Base-by-base conservation (phyloP, 495 filamentous ascomycete species). In the Neurospora sublineolata region DNA sequence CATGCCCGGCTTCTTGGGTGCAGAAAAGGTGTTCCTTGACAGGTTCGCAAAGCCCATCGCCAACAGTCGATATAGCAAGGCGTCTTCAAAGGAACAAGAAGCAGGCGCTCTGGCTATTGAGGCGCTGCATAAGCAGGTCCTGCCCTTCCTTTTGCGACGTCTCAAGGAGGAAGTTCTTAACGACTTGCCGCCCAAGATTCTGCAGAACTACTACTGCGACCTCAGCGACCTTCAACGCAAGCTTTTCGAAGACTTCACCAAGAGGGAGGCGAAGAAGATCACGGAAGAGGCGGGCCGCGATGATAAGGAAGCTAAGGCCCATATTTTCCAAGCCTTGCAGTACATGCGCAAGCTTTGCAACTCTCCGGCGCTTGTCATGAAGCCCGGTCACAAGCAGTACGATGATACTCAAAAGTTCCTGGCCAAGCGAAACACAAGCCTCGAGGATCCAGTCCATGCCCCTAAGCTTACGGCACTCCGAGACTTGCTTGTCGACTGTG, bases 301-400 rank as follows among this genome's bases (percentile, higher is more conserved):
- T 23, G 94, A 97, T 75, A 95, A 95, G 73, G 89, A 94, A 64
- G 91, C 94, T 78, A 99, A 98, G 79, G 92, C 96, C 80, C 95
- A 99, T 77, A 99, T 99, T 78, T 99, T 99, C 90, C 94, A 97
- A 82, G 96, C 96, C 5, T 82, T 99, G 71, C 96, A 99, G 76
- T 99, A 99, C 82, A 99, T 99, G 95, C 93, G 96, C 71, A 97
- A 97, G 79, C 87, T 99, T 9, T 99, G 95, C 83, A 99, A 99
- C 79, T 97, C 96, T 10, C 95, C 95, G 4, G 92, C 95, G 0
- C 84, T 99, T 68, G 95, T 98, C 37, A 91, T 99, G 82, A 97
- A 97, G 76, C 93, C 94, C 52, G 92, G 87, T 44, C 94, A 97
- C 83, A 93, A 92, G 78, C 89, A 97, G 64, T 98, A 96, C 80